Evolutionary conservation across 257 asterid genomes (phyloP).

Genomic region (Fraxinus pennsylvanica): DNA sequence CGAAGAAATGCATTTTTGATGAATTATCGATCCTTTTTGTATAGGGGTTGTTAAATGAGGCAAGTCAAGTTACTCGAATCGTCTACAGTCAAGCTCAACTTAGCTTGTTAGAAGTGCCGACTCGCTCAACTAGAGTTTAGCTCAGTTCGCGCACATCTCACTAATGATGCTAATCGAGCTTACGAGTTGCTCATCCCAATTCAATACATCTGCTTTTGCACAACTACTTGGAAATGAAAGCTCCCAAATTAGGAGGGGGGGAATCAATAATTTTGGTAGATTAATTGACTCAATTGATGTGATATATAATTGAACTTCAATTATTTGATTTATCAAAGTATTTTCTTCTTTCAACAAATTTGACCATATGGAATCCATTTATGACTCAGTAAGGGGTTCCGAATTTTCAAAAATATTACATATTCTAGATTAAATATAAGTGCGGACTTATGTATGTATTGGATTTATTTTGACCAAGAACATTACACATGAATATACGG

Average conservation of each 20-base stretch:
- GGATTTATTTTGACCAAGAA: no score
- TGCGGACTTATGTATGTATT: no score
- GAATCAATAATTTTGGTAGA: background rate
- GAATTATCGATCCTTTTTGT: conserved; percentile 17
- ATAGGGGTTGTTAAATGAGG: no score
- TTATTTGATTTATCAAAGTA: no score
- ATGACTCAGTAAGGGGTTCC: background rate
- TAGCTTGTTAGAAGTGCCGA: no score
- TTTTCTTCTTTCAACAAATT: background rate
- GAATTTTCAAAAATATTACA: background rate
- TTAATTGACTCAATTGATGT: background rate
- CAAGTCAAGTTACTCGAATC: no score
- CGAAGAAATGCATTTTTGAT: conserved; percentile 23
- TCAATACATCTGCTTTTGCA: background rate
- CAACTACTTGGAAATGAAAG: conserved; percentile 5
- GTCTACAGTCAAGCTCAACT: no score
- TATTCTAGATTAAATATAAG: background rate
- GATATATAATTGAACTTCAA: background rate
- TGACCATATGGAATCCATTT: background rate
- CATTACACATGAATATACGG: no score
- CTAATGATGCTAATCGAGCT: no score
- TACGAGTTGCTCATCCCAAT: no score
- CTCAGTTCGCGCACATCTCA: no score
- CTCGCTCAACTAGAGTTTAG: no score
- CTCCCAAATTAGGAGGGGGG: background rate